Percentiles rank a stretch among this genome's conserved stretches.
phyloP scores from a whole-genome alignment of 345 rosid species.

The Melaleuca alternifolia region DNA sequence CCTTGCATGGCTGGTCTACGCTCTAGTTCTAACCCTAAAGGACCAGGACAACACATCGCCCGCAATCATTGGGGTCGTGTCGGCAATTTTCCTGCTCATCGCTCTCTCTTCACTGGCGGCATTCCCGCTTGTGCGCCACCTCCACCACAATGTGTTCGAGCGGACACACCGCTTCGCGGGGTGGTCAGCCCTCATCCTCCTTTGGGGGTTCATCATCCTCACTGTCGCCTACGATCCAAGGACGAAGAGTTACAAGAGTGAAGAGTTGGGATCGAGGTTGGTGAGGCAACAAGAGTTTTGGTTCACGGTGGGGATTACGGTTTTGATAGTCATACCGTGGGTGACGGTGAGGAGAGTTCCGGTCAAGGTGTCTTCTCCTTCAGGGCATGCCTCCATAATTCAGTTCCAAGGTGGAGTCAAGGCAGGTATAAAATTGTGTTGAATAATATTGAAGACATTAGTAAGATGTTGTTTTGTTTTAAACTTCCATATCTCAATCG shows the following conservation, averaged over 20 bases:
- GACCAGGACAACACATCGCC: constrained; percentile 33
- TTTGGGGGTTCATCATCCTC: constrained; percentile 60
- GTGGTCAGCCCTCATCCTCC: constrained; percentile 52
- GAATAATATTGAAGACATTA: background rate
- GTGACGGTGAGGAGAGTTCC: constrained; percentile 59
- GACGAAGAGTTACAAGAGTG: constrained; percentile 35
- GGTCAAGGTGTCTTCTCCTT: constrained; percentile 39
- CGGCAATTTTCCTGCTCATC: constrained; percentile 44
- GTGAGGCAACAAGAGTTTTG: constrained; percentile 58
- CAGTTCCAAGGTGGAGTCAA: constrained; percentile 56
- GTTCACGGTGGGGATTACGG: constrained; percentile 48
- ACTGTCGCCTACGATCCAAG: constrained; percentile 48
- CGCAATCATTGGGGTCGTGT: constrained; percentile 47
- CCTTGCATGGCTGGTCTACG: constrained; percentile 52
- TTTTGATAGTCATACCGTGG: constrained; percentile 59
- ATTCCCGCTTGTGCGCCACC: constrained; percentile 71
- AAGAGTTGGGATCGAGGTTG: constrained; percentile 28
- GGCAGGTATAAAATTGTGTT: background rate
- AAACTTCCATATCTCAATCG: background rate
- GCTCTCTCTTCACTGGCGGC: constrained; percentile 50
- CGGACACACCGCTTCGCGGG: constrained; percentile 64
- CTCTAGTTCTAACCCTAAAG: constrained; percentile 49
- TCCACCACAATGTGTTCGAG: constrained; percentile 78
- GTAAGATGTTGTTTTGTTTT: background rate
- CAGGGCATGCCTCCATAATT: constrained; percentile 67